Conservation (phyloP, 805 yeast species). For the Myxozyma neglecta region DNA sequence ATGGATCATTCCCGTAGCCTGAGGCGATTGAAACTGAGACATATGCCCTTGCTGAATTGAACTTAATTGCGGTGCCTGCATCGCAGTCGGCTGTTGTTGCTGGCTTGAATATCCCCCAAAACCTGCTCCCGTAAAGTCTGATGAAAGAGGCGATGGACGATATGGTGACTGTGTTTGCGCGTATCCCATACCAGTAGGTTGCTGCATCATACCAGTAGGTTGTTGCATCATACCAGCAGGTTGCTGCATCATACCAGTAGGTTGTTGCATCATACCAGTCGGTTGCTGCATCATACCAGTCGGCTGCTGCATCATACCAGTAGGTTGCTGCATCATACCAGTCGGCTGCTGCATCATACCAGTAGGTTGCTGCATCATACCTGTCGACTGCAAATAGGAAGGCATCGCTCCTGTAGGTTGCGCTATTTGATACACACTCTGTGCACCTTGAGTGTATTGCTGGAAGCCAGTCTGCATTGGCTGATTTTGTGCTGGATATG, state of each 20-base stretch:
- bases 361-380: background rate
- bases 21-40: constrained; percentile 3
- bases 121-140: constrained; percentile 17
- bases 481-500: constrained; percentile 17
- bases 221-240: constrained; percentile 35
- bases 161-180: constrained; percentile 59
- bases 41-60: constrained; percentile 62
- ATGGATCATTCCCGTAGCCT: constrained; percentile 12
- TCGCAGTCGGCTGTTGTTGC: constrained; percentile 18
- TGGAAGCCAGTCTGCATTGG: constrained; percentile 27
- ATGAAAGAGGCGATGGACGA: constrained; percentile 10
- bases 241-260: constrained; percentile 23
- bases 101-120: constrained; percentile 22
- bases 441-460: constrained; percentile 2
- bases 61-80: background rate
- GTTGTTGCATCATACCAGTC: constrained; percentile 32
- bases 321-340: background rate
- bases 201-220: constrained; percentile 52
- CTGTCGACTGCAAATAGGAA: too few species aligned
- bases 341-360: constrained; percentile 33
- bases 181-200: constrained; percentile 87
- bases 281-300: constrained; percentile 37
- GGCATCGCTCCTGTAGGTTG: constrained; percentile 28
- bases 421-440: constrained; percentile 40
- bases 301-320: constrained; percentile 36